Conservation (phyloP, 176 grass and related monocot species). For the Pharus latifolius region DNA sequence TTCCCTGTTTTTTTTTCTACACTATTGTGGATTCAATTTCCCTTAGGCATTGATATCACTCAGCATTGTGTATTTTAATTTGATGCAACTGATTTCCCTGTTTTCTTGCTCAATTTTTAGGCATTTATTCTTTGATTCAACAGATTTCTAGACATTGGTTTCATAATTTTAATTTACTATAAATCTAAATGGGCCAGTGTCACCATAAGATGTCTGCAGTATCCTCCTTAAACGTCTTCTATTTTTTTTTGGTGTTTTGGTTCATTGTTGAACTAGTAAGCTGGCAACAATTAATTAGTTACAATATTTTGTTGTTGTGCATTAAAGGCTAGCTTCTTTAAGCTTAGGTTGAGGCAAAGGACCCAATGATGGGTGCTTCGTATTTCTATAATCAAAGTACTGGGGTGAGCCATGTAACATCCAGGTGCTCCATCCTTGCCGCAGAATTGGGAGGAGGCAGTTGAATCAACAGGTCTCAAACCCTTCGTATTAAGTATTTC, state of each 20-base stretch:
- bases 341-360: slow-evolving; percentile 65
- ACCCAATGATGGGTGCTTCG: slow-evolving; percentile 49
- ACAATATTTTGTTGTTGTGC: background rate
- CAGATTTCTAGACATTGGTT: background rate
- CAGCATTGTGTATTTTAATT: too few relatives aligned
- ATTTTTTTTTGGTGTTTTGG: background rate
- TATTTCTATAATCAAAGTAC: slow-evolving; percentile 88
- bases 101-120: background rate
- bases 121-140: background rate
- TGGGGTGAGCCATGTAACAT: slow-evolving; percentile 47
- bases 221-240: background rate
- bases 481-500: background rate
- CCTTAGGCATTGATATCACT: too few relatives aligned
- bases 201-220: too few relatives aligned
- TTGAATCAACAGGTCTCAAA: slow-evolving; percentile 60
- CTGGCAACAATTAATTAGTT: background rate
- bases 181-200: background rate
- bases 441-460: slow-evolving; percentile 75
- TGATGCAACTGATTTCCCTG: too few relatives aligned
- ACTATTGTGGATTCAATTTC: too few relatives aligned
- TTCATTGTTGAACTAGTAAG: background rate
- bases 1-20: too few relatives aligned
- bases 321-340: background rate
- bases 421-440: slow-evolving; percentile 44
- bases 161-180: background rate